phyloP scores from a whole-genome alignment of 768 basidiomycete genomes.

The Boletus subcaerulescens region DNA sequence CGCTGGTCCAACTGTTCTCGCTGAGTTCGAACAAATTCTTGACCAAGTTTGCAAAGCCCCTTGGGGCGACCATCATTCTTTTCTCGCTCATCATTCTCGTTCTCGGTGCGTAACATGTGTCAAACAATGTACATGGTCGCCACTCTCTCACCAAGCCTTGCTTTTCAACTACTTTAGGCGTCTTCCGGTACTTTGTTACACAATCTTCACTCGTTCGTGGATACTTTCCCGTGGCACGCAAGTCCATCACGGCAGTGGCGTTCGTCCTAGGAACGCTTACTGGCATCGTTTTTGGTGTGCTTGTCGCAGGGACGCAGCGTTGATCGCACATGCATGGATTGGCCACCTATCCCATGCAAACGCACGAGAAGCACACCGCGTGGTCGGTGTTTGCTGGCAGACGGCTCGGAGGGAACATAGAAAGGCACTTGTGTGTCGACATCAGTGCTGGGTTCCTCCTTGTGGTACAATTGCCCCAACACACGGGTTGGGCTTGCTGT shows the following conservation, averaged over 20 bases:
- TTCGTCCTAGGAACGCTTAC: slow-evolving; percentile 40
- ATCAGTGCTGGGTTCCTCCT: neutral
- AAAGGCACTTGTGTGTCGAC: too few species aligned
- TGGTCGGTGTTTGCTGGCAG: neutral
- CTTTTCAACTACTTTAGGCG: slow-evolving; percentile 32
- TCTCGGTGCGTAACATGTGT: slow-evolving; percentile 37
- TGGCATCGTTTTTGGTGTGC: slow-evolving; percentile 41
- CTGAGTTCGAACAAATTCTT: slow-evolving; percentile 19
- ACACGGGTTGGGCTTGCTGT: neutral
- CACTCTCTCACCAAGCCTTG: neutral
- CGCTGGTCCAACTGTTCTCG: slow-evolving; percentile 56
- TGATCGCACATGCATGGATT: neutral
- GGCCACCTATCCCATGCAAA: neutral
- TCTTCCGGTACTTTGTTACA: slow-evolving; percentile 50
- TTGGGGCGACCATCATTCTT: slow-evolving; percentile 49
- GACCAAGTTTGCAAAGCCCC: slow-evolving; percentile 42
- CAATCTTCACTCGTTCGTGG: slow-evolving; percentile 50
- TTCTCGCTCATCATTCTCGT: slow-evolving; percentile 46
- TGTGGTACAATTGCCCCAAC: neutral
- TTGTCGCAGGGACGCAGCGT: slow-evolving; percentile 31
- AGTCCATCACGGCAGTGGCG: slow-evolving; percentile 41
- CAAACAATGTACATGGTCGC: neutral
- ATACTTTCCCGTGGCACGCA: slow-evolving; percentile 52
- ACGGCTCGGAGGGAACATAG: neutral
- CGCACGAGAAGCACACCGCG: neutral